phyloP scores from a whole-genome alignment of 257 asterid genomes.

The Plectranthus barbatus region DNA sequence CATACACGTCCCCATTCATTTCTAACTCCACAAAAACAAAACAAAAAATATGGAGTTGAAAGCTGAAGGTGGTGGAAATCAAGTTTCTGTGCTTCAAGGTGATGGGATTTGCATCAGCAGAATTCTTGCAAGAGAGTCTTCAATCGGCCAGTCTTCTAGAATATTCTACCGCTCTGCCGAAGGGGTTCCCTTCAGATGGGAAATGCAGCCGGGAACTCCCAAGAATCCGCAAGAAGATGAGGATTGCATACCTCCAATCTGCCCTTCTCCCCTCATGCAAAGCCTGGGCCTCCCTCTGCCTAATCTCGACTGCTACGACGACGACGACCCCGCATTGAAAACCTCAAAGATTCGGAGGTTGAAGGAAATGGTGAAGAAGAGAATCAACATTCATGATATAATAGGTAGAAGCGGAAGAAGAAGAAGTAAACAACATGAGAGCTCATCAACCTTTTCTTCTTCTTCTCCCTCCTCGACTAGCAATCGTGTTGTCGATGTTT shows the following conservation, averaged over 20 bases:
- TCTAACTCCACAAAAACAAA: background rate
- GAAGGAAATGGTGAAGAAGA: conserved; percentile 24
- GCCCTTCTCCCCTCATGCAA: conserved; percentile 63
- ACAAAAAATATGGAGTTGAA: conserved; percentile 15
- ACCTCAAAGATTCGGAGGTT: conserved; percentile 20
- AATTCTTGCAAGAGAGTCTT: conserved; percentile 43
- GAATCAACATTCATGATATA: conserved; percentile 6
- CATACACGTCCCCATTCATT: background rate
- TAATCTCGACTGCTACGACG: conserved; percentile 19
- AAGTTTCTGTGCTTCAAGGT: conserved; percentile 35
- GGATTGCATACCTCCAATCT: conserved; percentile 38
- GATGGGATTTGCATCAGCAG: conserved; percentile 32
- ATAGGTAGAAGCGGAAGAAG: conserved; percentile 11
- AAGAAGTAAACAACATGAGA: conserved; percentile 17
- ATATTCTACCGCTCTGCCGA: conserved; percentile 35
- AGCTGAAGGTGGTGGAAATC: background rate
- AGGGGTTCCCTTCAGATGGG: conserved; percentile 81
- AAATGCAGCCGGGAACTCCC: conserved; percentile 65
- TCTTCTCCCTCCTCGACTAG: conserved; percentile 17
- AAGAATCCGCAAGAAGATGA: conserved; percentile 35
- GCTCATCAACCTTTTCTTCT: conserved; percentile 25
- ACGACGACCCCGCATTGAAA: background rate
- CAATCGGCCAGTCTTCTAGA: conserved; percentile 48
- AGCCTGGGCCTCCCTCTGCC: conserved; percentile 44
- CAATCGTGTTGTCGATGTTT: conserved; percentile 13